These are phyloP conservation scores for Fusarium multiceps DNA, from an alignment of 2,329 filamentous ascomycete species.

Conservation along the genomic window DNA sequence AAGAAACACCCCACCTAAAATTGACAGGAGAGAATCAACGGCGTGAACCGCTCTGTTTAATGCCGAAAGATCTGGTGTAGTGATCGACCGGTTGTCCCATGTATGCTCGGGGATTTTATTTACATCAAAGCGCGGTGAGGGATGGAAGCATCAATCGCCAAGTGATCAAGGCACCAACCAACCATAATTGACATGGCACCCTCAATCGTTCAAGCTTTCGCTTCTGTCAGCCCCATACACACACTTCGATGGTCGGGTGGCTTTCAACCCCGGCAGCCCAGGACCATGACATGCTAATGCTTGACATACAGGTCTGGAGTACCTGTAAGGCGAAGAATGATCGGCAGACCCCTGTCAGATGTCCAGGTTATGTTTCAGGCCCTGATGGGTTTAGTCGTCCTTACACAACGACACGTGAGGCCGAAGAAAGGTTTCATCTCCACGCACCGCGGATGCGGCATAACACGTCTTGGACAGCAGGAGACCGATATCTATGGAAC, in stretches of 20 bases:
- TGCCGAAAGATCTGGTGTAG: constrained; percentile 19
- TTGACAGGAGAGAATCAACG: constrained; percentile 1
- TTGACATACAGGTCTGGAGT: constrained; percentile 25
- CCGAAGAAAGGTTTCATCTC: constrained; percentile 45
- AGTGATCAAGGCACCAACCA: constrained; percentile 37
- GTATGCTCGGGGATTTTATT: constrained; percentile 25
- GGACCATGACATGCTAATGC: constrained; percentile 31
- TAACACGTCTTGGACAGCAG: constrained; percentile 37
- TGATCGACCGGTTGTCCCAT: constrained; percentile 21
- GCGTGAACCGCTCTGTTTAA: constrained; percentile 17
- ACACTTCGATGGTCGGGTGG: constrained; percentile 35
- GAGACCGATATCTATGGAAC: constrained; percentile 30
- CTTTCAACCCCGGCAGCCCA: constrained; percentile 37
- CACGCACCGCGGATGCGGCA: constrained; percentile 43
- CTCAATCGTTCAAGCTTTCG: constrained; percentile 38
- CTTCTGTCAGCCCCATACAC: constrained; percentile 37
- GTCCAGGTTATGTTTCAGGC: constrained; percentile 43
- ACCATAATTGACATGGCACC: constrained; percentile 31
- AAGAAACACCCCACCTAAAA: constrained; percentile 11
- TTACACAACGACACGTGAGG: constrained; percentile 46
- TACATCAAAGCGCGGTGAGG: constrained; percentile 13
- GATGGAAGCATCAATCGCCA: constrained; percentile 28
- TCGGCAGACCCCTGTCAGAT: constrained; percentile 39
- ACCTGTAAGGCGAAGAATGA: constrained; percentile 32
- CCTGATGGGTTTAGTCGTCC: constrained; percentile 28